Evolutionary conservation across 2,329 filamentous ascomycete species (phyloP), one percentile per base, ranked within the genome.

Genomic region (Aschersonia sp.): DNA sequence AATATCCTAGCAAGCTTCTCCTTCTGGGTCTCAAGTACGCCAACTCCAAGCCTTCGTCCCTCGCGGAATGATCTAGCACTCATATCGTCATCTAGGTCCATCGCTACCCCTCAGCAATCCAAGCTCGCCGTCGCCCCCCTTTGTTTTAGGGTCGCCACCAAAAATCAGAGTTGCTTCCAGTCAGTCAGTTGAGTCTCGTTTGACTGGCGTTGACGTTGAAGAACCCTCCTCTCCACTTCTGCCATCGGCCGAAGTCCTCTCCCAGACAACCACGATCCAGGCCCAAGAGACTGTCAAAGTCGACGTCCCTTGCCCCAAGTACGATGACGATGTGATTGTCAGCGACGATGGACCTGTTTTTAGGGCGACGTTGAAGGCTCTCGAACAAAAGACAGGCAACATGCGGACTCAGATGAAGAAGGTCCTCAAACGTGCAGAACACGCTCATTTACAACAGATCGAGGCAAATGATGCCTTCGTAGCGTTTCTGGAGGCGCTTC

Each of bases 351-450:
- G 92, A 0, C 92, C 94, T 0, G 73, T 98, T 1, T 98, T 98
- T 67, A 80, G 94, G 52, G 94, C 92, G 14, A 97, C 92, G 0
- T 94, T 98, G 74, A 96, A 96, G 63, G 85, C 89, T 0, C 69
- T 97, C 31, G 92, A 98, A 64, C 89, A 95, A 60, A 97, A 95
- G 70, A 98, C 90, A 0, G 87, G 88, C 42, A 94, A 85, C 56
- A 92, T 98, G 85, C 83, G 89, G 50, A 73, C 78, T 29, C 86
- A 90, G 55, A 96, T 97, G 81, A 98, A 98, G 66, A 94, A 92
- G 59, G 85, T 98, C 6, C 70, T 98, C 55, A 94, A 92, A 61
- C 87, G 83, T 59, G 92, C 92, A n/a, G 92, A 97, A 59, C 82
- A 87, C 6, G 89, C 88, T 12, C 78, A 94, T 55, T 69, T 78